Evolutionary conservation across 805 yeast species (phyloP).

Genomic region (Yarrowia alimentaria): DNA sequence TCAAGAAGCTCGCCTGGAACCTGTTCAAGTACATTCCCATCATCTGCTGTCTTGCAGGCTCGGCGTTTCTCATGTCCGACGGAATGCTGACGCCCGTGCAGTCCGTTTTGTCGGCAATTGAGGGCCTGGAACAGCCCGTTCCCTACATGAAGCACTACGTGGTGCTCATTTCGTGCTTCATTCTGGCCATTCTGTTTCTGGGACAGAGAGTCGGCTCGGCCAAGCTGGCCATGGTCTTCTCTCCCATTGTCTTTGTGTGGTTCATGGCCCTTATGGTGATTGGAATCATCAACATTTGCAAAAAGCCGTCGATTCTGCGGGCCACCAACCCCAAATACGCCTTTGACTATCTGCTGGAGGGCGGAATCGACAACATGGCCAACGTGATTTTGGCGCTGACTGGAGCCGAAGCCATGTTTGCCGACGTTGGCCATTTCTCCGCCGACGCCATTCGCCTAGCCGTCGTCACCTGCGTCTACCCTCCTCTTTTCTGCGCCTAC

Average conservation of each 20-base stretch:
- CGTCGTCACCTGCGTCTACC: slow-evolving; percentile 49
- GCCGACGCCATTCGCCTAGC: slow-evolving; percentile 51
- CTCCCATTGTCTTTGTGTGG: slow-evolving; percentile 58
- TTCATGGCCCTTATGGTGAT: slow-evolving; percentile 45
- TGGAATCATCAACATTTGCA: slow-evolving; percentile 48
- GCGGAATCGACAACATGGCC: slow-evolving; percentile 45
- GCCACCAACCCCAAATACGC: slow-evolving; percentile 56
- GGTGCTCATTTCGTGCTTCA: slow-evolving; percentile 49
- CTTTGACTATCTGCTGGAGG: slow-evolving; percentile 42
- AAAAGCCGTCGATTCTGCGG: slow-evolving; percentile 46
- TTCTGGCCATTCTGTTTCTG: slow-evolving; percentile 48
- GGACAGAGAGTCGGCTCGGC: slow-evolving; percentile 53
- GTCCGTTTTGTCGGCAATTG: slow-evolving; percentile 56
- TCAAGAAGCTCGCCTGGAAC: slow-evolving; percentile 5
- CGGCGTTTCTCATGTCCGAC: slow-evolving; percentile 57
- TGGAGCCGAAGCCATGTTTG: slow-evolving; percentile 64
- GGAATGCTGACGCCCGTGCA: slow-evolving; percentile 64
- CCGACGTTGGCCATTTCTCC: slow-evolving; percentile 60
- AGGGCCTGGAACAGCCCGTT: slow-evolving; percentile 54
- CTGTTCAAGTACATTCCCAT: slow-evolving; percentile 39
- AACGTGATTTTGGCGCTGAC: slow-evolving; percentile 57
- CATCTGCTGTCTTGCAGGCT: slow-evolving; percentile 49
- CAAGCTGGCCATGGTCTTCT: slow-evolving; percentile 48
- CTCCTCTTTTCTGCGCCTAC: slow-evolving; percentile 51
- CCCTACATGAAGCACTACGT: slow-evolving; percentile 46